Conservation (phyloP, 2,329 filamentous ascomycete genomes). For the Aspergillus persii region DNA sequence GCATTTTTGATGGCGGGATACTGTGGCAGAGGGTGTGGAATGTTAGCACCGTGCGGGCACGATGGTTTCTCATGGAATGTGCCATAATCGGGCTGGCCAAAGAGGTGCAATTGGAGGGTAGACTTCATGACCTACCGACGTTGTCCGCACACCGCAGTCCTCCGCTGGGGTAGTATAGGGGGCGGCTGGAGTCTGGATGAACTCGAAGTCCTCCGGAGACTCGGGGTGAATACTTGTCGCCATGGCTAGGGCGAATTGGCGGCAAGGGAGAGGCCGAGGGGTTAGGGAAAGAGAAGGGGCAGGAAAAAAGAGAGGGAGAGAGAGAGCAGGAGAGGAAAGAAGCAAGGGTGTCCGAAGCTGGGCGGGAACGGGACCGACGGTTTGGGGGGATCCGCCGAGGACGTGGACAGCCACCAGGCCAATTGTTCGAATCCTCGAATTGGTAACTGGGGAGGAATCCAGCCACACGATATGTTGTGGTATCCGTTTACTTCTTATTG, state of each 20-base stretch:
- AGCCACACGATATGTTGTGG: too few relatives aligned
- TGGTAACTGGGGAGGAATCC: too few relatives aligned
- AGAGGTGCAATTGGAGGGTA: slow-evolving; percentile 5
- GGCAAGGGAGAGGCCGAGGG: slow-evolving; percentile 11
- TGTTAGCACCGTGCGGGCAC: neutral
- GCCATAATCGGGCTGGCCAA: neutral
- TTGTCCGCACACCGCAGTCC: slow-evolving; percentile 61
- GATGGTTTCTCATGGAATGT: neutral
- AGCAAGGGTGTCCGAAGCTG: slow-evolving; percentile 6
- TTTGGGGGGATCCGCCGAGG: neutral
- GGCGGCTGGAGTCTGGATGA: slow-evolving; percentile 60
- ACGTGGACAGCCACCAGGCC: neutral
- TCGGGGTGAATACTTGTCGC: slow-evolving; percentile 45
- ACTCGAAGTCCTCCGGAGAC: slow-evolving; percentile 50
- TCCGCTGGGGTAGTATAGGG: slow-evolving; percentile 51
- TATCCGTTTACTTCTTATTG: neutral
- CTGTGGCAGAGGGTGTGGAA: slow-evolving; percentile 45
- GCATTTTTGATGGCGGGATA: slow-evolving; percentile 90
- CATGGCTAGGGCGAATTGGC: slow-evolving; percentile 27
- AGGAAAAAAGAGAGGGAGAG: slow-evolving; percentile 5
- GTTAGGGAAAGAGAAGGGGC: slow-evolving; percentile 6
- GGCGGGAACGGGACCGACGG: neutral
- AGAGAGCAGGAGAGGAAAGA: slow-evolving; percentile 8
- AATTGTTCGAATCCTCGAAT: neutral
- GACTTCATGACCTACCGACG: slow-evolving; percentile 49